Evolutionary conservation across 257 asterid genomes (phyloP).

Genomic region (Paraleonurus japonicus): DNA sequence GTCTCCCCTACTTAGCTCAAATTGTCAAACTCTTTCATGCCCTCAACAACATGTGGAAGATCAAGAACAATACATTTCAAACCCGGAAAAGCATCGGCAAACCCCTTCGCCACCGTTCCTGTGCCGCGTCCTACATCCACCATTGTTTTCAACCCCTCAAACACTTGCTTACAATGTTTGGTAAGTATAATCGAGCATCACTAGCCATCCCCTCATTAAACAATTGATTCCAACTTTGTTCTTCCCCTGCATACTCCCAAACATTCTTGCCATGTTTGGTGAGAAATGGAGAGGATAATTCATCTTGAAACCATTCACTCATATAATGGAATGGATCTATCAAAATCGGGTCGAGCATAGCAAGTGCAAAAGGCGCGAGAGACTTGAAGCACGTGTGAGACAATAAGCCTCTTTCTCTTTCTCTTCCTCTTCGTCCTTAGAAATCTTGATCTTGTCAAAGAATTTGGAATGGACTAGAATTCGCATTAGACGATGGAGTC

Average conservation of each 20-base stretch:
- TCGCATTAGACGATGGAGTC: not conserved
- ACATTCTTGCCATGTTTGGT: not conserved
- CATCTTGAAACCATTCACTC: constrained; percentile 11
- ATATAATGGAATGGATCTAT: not conserved
- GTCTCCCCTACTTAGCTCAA: constrained; percentile 22
- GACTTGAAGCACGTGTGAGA: constrained; percentile 7
- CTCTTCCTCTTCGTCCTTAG: not conserved
- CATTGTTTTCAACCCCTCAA: constrained; percentile 6
- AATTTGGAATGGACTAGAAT: constrained; percentile 13
- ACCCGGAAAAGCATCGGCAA: constrained; percentile 3
- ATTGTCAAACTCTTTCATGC: constrained; percentile 22
- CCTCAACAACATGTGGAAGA: constrained; percentile 31
- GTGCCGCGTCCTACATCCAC: constrained; percentile 23
- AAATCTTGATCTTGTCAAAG: not conserved
- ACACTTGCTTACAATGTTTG: not conserved
- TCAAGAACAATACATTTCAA: constrained; percentile 22
- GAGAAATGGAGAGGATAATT: not conserved
- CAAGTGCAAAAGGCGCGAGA: not conserved
- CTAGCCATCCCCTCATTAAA: constrained; percentile 22
- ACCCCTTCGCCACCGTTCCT: not conserved
- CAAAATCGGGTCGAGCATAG: not conserved
- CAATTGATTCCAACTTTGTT: not conserved
- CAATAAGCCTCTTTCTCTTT: constrained; percentile 10
- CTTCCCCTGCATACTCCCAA: not conserved
- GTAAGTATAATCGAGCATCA: not conserved